phyloP scores from a whole-genome alignment of 2,329 filamentous ascomycete species.

The Colletotrichum viniferum region DNA sequence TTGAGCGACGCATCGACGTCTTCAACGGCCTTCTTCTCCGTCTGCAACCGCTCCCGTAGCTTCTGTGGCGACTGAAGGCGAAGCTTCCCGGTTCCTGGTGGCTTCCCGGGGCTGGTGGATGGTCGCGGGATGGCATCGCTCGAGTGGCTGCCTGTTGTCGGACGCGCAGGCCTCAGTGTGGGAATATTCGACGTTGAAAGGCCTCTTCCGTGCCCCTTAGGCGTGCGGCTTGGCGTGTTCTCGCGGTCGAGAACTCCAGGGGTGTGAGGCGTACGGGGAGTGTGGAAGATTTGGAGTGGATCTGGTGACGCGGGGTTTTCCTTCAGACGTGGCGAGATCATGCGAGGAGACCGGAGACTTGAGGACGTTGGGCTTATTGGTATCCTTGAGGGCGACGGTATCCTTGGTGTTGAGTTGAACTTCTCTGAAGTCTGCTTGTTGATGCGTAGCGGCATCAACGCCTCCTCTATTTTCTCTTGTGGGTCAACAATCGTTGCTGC shows the following conservation, averaged over 20 bases:
- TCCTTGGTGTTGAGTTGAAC: conserved; percentile 57
- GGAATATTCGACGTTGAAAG: conserved; percentile 61
- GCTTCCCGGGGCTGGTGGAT: conserved; percentile 42
- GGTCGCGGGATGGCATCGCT: conserved; percentile 25
- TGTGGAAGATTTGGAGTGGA: conserved; percentile 2
- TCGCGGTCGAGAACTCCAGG: conserved; percentile 8
- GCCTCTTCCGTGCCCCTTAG: conserved; percentile 48
- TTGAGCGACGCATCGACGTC: conserved; percentile 73
- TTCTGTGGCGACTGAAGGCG: conserved; percentile 76
- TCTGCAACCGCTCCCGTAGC: conserved; percentile 82
- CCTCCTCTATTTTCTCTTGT: conserved; percentile 36
- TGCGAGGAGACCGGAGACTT: conserved; percentile 43
- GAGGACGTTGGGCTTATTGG: conserved; percentile 53
- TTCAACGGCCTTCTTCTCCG: conserved; percentile 76
- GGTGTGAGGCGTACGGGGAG: neutral
- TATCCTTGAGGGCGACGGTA: conserved; percentile 53
- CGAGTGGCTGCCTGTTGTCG: conserved; percentile 25
- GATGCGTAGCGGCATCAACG: conserved; percentile 54
- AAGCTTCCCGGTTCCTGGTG: conserved; percentile 55
- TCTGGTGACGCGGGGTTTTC: conserved; percentile 42
- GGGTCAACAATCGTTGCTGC: conserved; percentile 57
- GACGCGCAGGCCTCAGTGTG: conserved; percentile 49
- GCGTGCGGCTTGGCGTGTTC: conserved; percentile 4
- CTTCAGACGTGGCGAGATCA: conserved; percentile 40
- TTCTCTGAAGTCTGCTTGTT: conserved; percentile 61